Percentiles rank a stretch among this genome's conserved stretches.
Evolutionary conservation across 192 early-diverging fungal genomes (phyloP).

Genomic region (Coemansia interrupta): DNA sequence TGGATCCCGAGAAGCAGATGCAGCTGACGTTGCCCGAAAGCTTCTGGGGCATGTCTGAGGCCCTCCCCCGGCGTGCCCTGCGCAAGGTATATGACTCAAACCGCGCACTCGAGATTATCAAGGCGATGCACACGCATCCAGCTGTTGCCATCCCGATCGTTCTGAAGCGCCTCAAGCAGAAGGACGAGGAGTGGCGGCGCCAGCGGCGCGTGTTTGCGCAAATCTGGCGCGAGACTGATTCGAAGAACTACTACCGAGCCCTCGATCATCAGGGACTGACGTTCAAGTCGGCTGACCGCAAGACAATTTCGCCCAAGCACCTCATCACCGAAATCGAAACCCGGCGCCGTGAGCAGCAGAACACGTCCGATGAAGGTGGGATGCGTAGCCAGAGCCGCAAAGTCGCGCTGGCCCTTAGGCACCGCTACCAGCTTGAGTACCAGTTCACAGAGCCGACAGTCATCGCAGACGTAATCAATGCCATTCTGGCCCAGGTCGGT

Average conservation of each 20-base stretch:
- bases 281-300: constrained; percentile 86
- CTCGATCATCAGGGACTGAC: constrained; percentile 92
- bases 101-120: constrained; percentile 84
- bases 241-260: constrained; percentile 91
- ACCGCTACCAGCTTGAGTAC: constrained; percentile 79
- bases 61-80: constrained; percentile 88
- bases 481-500: constrained; percentile 75
- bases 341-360: constrained; percentile 76
- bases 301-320: constrained; percentile 70
- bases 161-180: constrained; percentile 91
- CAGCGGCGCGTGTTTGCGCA: constrained; percentile 89
- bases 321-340: constrained; percentile 84
- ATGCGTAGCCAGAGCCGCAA: constrained; percentile 34
- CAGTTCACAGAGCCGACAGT: constrained; percentile 67
- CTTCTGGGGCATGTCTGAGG: constrained; percentile 78
- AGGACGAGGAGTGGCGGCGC: constrained; percentile 91
- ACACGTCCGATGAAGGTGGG: constrained; percentile 35
- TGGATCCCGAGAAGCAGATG: constrained; percentile 74
- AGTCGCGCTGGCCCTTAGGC: constrained; percentile 48
- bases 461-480: constrained; percentile 73
- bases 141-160: constrained; percentile 90
- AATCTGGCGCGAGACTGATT: constrained; percentile 92
- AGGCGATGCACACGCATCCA: constrained; percentile 88
- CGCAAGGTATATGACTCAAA: constrained; percentile 92
- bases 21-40: constrained; percentile 71